Evolutionary conservation across 768 basidiomycete species (phyloP), one percentile per base, ranked within the genome.

Genomic region (Hydnomerulius pinastri): DNA sequence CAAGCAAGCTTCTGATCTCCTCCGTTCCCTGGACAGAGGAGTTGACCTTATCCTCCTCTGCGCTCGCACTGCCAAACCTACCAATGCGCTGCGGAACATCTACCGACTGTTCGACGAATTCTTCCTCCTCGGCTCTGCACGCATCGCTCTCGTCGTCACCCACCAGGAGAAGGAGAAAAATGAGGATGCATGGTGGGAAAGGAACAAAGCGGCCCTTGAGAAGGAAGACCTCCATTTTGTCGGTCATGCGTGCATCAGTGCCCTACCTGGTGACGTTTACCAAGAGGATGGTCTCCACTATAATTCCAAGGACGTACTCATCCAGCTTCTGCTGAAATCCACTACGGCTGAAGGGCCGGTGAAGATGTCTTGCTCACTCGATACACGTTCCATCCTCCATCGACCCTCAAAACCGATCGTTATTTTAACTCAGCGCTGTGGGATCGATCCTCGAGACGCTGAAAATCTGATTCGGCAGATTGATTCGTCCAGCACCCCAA

Each of bases 171-270:
- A 62, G 44, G 50, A 62, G 28, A 52, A 50, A 5, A 33, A 48
- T 6, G 62, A 59, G 62, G 61, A 63, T 10, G 12, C 30, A 3
- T 63, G 61, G 62, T 63, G 62, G 58, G 32, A 20, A n/a, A 35
- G 50, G 33, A 62, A 63, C 39, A 41, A 30, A 23, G 23, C 24
- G 18, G 32, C 20, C 1, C 72, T 73, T 48, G 53, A 52, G 12
- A 28, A 28, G 35, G 55, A 59, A 23, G 6, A 30, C 17, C 69
- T 73, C 46, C 8, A 42, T 3, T 65, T 66, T 4, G 48, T 53
- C 11, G 68, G 62, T 6, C 61, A 67, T 10, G 71, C 67, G 3
- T 74, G 72, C 44, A 60, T 72, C 48, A 69, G 65, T 2, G 61
- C 69, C 4, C 64, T 43, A 43, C 48, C 53, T 29, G 57, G 17